phyloP scores from a whole-genome alignment of 441 rosid species.

The Omphalea diandra region DNA sequence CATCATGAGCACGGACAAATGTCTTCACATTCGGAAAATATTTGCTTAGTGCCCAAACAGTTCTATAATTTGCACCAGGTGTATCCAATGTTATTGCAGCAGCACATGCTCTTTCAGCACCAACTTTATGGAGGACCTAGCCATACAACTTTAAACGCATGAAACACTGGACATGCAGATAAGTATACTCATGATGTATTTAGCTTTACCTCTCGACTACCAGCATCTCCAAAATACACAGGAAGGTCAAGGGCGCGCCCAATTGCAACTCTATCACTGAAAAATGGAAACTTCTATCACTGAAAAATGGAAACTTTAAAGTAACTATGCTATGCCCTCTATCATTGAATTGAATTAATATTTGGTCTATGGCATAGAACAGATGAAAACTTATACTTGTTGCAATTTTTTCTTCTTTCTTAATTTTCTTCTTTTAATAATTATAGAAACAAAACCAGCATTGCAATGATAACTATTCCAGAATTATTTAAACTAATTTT shows the following conservation, averaged over 20 bases:
- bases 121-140: constrained; percentile 94
- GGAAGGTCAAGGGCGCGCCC: constrained; percentile 98
- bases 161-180: constrained; percentile 18
- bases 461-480: background rate
- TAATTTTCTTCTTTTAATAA: background rate
- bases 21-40: constrained; percentile 93
- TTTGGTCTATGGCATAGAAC: background rate
- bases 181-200: constrained; percentile 10
- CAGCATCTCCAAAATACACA: constrained; percentile 95
- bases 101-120: constrained; percentile 97
- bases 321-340: constrained; percentile 10
- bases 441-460: background rate
- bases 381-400: background rate
- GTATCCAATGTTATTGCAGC: constrained; percentile 93
- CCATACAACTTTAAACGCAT: constrained; percentile 28
- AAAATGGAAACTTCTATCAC: constrained; percentile 20
- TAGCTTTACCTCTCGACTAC: constrained; percentile 86
- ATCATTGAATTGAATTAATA: background rate
- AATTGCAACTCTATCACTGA: constrained; percentile 91
- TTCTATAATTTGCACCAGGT: constrained; percentile 98
- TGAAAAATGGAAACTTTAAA: constrained; percentile 11
- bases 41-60: constrained; percentile 99
- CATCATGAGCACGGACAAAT: constrained; percentile 97
- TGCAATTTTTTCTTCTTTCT: background rate
- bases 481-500: background rate